Conservation (phyloP, 1,284 basidiomycete species). For the Ustilago cynodontis region DNA sequence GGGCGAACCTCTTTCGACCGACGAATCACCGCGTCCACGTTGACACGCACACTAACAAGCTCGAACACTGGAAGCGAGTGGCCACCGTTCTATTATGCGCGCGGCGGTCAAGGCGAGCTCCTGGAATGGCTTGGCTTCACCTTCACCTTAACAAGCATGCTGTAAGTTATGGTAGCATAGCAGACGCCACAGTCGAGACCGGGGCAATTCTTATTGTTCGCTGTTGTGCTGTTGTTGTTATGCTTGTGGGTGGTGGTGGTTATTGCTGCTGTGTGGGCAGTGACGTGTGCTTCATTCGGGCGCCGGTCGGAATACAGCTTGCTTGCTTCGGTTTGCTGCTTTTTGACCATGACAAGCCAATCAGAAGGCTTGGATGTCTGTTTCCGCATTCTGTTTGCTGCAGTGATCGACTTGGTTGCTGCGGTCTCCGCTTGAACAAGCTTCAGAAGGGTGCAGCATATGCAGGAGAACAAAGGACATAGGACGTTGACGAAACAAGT, state of each 20-base stretch:
- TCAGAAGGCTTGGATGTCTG: constrained; percentile 12
- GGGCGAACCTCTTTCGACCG: constrained; percentile 11
- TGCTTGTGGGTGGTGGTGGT: too few species aligned
- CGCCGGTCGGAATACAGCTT: constrained; percentile 1
- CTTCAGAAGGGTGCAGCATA: constrained; percentile 6
- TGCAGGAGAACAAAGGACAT: constrained; percentile 1
- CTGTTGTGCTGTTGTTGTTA: too few species aligned
- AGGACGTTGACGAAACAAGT: neutral
- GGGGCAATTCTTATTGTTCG: too few species aligned
- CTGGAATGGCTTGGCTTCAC: constrained; percentile 29
- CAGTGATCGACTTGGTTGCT: constrained; percentile 37
- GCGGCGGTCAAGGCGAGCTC: constrained; percentile 10
- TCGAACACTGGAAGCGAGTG: neutral
- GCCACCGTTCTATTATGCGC: neutral
- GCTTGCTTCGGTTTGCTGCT: neutral
- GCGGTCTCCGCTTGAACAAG: constrained; percentile 15
- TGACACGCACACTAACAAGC: constrained; percentile 12
- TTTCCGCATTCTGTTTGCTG: constrained; percentile 29
- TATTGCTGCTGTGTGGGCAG: neutral
- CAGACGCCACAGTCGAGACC: too few species aligned
- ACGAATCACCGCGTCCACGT: constrained; percentile 9
- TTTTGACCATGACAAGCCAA: constrained; percentile 10
- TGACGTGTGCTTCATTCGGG: constrained; percentile 9
- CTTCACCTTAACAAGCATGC: neutral
- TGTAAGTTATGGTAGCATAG: neutral